phyloP scores from a whole-genome alignment of 73 alveolate genomes.

The Tetrahymena borealis region DNA sequence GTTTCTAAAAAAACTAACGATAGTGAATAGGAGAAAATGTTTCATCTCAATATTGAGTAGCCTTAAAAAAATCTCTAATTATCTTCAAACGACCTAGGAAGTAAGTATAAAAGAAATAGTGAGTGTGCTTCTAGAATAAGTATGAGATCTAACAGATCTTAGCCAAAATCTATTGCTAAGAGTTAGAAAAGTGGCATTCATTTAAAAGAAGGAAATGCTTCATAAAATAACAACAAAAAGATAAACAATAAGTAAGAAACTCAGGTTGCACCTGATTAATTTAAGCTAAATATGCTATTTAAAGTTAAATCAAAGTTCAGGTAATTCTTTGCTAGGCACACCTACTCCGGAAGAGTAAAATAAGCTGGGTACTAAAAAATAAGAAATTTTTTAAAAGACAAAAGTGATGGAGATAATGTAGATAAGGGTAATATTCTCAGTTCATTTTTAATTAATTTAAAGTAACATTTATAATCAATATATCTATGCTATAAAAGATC shows the following conservation, averaged over 20 bases:
- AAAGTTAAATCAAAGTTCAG: not conserved
- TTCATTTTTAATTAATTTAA: not conserved
- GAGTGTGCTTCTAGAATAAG: not conserved
- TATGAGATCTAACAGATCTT: not conserved
- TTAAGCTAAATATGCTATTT: not conserved
- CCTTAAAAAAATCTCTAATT: not conserved
- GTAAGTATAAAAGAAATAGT: not conserved
- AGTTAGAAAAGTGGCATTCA: not conserved
- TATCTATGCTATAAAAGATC: not conserved
- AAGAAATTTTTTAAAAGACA: not conserved
- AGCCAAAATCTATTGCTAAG: not conserved
- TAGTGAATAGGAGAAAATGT: not conserved
- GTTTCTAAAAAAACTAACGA: not conserved
- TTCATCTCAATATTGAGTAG: not conserved
- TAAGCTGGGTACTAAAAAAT: not conserved
- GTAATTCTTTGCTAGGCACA: not conserved
- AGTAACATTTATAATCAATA: not conserved
- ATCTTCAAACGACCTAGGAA: not conserved
- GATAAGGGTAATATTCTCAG: not conserved
- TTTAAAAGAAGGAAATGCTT: not conserved
- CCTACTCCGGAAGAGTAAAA: not conserved
- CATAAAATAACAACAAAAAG: not conserved
- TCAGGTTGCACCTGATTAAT: not conserved
- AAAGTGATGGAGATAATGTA: not conserved
- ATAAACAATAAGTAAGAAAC: not conserved